A percentile compares a stretch with the other conserved stretches of the same genome.
phyloP scores from a whole-genome alignment of 2,329 filamentous ascomycete species.

The Sarocladiaceae sp. region DNA sequence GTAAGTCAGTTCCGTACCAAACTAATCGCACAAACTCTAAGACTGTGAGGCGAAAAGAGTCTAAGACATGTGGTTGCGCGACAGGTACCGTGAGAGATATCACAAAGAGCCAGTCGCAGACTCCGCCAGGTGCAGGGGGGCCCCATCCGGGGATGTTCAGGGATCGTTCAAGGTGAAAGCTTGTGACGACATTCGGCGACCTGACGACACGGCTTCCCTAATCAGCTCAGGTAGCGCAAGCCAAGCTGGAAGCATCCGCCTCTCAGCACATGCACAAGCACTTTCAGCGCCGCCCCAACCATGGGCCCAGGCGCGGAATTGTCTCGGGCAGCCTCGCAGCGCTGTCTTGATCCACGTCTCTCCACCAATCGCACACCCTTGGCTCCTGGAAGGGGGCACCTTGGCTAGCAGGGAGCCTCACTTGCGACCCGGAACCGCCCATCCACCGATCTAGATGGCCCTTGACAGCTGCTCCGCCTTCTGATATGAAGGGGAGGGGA shows the following conservation, averaged over 20 bases:
- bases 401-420: conserved; percentile 6
- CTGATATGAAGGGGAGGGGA: conserved; percentile 8
- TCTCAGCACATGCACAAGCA: not conserved
- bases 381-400: not conserved
- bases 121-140: not conserved
- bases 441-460: conserved; percentile 7
- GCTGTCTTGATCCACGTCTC: not conserved
- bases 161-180: not conserved
- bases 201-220: conserved; percentile 5
- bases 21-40: not conserved
- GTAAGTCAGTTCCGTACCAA: conserved; percentile 1
- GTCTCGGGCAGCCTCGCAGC: conserved; percentile 5
- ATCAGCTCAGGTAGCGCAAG: not conserved
- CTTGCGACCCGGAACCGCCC: not conserved
- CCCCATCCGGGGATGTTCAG: not conserved
- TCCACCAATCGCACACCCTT: conserved; percentile 1
- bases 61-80: conserved; percentile 6
- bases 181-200: conserved; percentile 6
- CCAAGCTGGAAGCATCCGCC: not conserved
- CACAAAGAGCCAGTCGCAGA: not conserved
- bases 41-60: not conserved
- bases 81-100: conserved; percentile 3
- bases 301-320: not conserved
- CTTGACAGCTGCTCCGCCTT: conserved; percentile 8
- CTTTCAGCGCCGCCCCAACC: not conserved